These are phyloP conservation scores for Leucosporidium scottii DNA, from an alignment of 768 basidiomycete genomes.

Conservation along the genomic window DNA sequence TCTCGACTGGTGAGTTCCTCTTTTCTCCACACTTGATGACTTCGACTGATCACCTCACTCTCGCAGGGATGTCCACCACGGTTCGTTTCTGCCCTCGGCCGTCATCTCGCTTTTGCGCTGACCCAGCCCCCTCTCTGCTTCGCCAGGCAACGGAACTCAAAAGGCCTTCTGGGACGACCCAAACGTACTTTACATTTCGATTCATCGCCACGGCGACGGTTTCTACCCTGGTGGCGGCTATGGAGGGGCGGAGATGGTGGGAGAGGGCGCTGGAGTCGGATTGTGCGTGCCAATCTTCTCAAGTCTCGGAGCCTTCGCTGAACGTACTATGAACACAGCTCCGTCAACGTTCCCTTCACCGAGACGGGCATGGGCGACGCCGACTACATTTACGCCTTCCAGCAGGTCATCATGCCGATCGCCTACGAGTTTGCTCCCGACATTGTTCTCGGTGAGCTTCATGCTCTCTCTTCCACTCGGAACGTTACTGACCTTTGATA, in stretches of 20 bases:
- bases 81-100: conserved; percentile 43
- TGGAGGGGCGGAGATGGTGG: conserved; percentile 77
- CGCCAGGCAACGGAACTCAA: conserved; percentile 88
- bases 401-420: conserved; percentile 92
- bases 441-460: conserved; percentile 75
- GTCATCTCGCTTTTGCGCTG: background rate
- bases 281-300: conserved; percentile 51
- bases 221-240: conserved; percentile 93
- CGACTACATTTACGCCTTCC: conserved; percentile 94
- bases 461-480: conserved; percentile 29
- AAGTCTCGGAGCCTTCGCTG: conserved; percentile 2
- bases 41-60: conserved; percentile 8
- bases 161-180: conserved; percentile 91
- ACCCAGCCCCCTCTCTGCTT: background rate
- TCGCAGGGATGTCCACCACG: conserved; percentile 91
- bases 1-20: conserved; percentile 73
- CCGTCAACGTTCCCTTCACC: conserved; percentile 95
- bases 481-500: no score
- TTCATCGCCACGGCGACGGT: conserved; percentile 91
- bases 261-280: conserved; percentile 74
- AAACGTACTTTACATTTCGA: conserved; percentile 80
- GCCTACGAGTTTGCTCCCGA: conserved; percentile 94
- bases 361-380: conserved; percentile 79
- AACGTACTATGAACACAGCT: conserved; percentile 49
- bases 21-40: background rate